Percentiles rank a stretch among this genome's conserved stretches.
phyloP scores from a whole-genome alignment of 768 basidiomycete species.

The Podaxis rugospora region DNA sequence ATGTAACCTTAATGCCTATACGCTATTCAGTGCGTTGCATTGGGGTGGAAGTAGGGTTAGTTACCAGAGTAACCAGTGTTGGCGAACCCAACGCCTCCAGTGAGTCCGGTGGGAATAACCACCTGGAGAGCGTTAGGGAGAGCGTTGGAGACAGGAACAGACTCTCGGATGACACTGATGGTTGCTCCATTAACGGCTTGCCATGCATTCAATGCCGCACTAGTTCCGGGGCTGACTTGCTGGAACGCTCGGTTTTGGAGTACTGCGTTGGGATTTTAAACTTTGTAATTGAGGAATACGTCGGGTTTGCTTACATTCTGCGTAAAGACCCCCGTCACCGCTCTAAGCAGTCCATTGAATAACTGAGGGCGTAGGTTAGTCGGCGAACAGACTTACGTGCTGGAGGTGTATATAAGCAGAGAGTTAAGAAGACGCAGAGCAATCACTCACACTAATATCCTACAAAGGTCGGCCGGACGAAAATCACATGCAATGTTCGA shows the following conservation, averaged over 20 bases:
- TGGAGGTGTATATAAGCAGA: constrained; percentile 15
- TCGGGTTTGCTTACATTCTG: constrained; percentile 39
- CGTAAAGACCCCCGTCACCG: constrained; percentile 68
- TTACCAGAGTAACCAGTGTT: constrained; percentile 57
- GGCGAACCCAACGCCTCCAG: constrained; percentile 45
- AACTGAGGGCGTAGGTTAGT: neutral
- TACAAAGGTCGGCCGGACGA: constrained; percentile 16
- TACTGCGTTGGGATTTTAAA: constrained; percentile 28
- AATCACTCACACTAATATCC: constrained; percentile 57
- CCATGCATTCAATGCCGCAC: constrained; percentile 51
- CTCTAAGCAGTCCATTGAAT: constrained; percentile 32
- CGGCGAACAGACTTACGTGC: constrained; percentile 27
- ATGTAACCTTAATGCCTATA: constrained; percentile 51
- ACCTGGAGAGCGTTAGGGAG: constrained; percentile 62
- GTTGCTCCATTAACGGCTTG: constrained; percentile 38
- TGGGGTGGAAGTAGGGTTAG: neutral
- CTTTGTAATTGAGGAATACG: neutral
- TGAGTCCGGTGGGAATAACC: constrained; percentile 33
- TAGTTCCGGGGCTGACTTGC: constrained; percentile 49
- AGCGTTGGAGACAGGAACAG: constrained; percentile 48
- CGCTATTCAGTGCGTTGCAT: neutral
- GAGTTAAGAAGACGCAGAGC: neutral
- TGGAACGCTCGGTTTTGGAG: constrained; percentile 70
- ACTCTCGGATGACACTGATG: constrained; percentile 48
- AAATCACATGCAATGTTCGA: neutral